Conservation (phyloP, 2,329 filamentous ascomycete species). For the Trichoderma koningiopsis region DNA sequence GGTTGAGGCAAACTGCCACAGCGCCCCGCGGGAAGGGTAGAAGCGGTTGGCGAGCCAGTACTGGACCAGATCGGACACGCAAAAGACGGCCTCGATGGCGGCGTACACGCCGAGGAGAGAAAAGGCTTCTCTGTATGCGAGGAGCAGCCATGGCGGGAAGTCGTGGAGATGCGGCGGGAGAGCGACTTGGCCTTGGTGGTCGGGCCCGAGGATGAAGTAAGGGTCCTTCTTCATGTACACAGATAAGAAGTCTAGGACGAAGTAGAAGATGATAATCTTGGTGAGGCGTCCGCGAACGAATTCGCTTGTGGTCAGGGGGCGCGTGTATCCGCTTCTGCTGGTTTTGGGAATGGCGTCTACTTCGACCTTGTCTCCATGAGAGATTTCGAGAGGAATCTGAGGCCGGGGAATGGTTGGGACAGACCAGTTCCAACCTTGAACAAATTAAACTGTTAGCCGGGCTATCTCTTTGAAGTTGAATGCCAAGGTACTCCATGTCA, state of each 20-base stretch:
- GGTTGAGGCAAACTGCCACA: slow-evolving; percentile 57
- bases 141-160: slow-evolving; percentile 50
- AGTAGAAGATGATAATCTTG: slow-evolving; percentile 58
- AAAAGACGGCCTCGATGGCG: slow-evolving; percentile 64
- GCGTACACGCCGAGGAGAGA: slow-evolving; percentile 58
- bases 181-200: slow-evolving; percentile 38
- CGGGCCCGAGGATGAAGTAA: slow-evolving; percentile 66
- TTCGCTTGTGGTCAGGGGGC: slow-evolving; percentile 44
- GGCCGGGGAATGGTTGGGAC: slow-evolving; percentile 54
- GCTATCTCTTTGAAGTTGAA: neutral
- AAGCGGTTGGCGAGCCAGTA: slow-evolving; percentile 52
- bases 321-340: slow-evolving; percentile 51
- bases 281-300: slow-evolving; percentile 51
- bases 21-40: slow-evolving; percentile 53
- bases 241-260: slow-evolving; percentile 71
- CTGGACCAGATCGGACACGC: slow-evolving; percentile 60
- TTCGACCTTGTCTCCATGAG: slow-evolving; percentile 42
- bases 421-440: slow-evolving; percentile 61
- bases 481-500: neutral
- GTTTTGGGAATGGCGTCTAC: slow-evolving; percentile 46
- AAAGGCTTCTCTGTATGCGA: slow-evolving; percentile 58
- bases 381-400: slow-evolving; percentile 39
- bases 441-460: neutral
- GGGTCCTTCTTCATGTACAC: slow-evolving; percentile 72
- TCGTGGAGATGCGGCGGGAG: slow-evolving; percentile 47